phyloP scores from a whole-genome alignment of 2,329 filamentous ascomycete genomes.

The Cladosporium phlei region DNA sequence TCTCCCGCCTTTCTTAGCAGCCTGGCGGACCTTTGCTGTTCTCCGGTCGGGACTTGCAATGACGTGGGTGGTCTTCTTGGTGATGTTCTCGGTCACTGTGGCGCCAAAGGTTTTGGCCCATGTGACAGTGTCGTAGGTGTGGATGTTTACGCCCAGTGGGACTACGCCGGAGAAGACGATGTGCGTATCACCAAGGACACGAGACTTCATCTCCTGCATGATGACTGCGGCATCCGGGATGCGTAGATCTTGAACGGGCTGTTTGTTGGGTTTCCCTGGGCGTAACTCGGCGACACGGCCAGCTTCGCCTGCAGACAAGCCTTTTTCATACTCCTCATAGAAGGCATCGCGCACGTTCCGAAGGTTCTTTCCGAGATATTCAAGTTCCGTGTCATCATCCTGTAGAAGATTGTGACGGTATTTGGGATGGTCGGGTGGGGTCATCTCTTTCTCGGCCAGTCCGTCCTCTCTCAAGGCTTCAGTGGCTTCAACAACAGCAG shows the following conservation, averaged over 20 bases:
- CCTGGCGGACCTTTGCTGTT: slow-evolving; percentile 87
- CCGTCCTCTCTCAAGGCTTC: slow-evolving; percentile 26
- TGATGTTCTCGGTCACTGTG: slow-evolving; percentile 56
- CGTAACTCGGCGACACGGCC: slow-evolving; percentile 48
- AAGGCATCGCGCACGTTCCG: slow-evolving; percentile 71
- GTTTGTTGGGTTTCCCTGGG: slow-evolving; percentile 43
- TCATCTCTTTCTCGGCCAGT: slow-evolving; percentile 29
- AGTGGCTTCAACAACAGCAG: slow-evolving; percentile 45
- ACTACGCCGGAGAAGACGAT: slow-evolving; percentile 90
- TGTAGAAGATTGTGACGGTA: slow-evolving; percentile 72
- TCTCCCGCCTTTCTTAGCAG: slow-evolving; percentile 63
- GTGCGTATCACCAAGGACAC: slow-evolving; percentile 67
- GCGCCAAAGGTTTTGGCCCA: slow-evolving; percentile 87
- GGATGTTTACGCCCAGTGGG: slow-evolving; percentile 70
- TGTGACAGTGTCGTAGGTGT: slow-evolving; percentile 72
- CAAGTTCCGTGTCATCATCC: slow-evolving; percentile 81
- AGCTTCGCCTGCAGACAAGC: slow-evolving; percentile 38
- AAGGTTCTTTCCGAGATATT: slow-evolving; percentile 70
- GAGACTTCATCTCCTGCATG: slow-evolving; percentile 75
- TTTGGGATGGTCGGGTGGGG: slow-evolving; percentile 36
- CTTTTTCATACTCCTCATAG: slow-evolving; percentile 73
- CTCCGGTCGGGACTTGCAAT: slow-evolving; percentile 67
- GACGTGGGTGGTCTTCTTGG: slow-evolving; percentile 58
- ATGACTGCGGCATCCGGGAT: slow-evolving; percentile 81
- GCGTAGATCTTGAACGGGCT: slow-evolving; percentile 46